Evolutionary conservation across 148 eudicot species (phyloP).

Genomic region (Silene uniflora): DNA sequence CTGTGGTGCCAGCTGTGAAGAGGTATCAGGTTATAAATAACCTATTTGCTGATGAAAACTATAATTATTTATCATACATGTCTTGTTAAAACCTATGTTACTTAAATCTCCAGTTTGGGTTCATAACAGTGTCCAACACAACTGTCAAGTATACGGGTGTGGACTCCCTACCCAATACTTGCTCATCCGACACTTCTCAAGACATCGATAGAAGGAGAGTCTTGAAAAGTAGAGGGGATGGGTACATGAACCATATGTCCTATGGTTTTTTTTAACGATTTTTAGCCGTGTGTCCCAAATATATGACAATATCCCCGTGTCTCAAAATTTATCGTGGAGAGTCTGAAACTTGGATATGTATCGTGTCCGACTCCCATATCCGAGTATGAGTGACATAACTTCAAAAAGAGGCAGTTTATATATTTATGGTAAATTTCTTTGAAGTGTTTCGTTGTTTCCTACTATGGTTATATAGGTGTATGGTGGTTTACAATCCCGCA

Average conservation of each 20-base stretch:
- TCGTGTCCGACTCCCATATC: not conserved
- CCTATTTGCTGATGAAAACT: not conserved
- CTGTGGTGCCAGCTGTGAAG: constrained; percentile 70
- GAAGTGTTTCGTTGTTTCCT: constrained; percentile 4
- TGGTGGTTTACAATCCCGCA: constrained; percentile 60
- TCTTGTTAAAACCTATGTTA: not conserved
- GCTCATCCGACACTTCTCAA: too few relatives aligned
- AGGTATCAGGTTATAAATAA: constrained; percentile 39
- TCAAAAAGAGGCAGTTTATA: not conserved
- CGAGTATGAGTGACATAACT: not conserved
- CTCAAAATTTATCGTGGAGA: too few relatives aligned
- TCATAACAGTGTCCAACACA: too few relatives aligned
- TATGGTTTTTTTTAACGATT: too few relatives aligned
- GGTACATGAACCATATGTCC: not conserved
- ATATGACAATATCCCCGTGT: too few relatives aligned
- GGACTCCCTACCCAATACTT: too few relatives aligned
- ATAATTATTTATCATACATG: not conserved
- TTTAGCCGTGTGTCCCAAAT: too few relatives aligned
- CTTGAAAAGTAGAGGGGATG: too few relatives aligned
- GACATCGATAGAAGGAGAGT: too few relatives aligned
- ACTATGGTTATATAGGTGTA: constrained; percentile 52
- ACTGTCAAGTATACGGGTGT: too few relatives aligned
- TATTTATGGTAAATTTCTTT: not conserved
- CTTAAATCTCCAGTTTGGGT: not conserved
- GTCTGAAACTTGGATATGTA: too few relatives aligned